Conservation (phyloP, 768 basidiomycete species). For the Pisolithus tinctorius region DNA sequence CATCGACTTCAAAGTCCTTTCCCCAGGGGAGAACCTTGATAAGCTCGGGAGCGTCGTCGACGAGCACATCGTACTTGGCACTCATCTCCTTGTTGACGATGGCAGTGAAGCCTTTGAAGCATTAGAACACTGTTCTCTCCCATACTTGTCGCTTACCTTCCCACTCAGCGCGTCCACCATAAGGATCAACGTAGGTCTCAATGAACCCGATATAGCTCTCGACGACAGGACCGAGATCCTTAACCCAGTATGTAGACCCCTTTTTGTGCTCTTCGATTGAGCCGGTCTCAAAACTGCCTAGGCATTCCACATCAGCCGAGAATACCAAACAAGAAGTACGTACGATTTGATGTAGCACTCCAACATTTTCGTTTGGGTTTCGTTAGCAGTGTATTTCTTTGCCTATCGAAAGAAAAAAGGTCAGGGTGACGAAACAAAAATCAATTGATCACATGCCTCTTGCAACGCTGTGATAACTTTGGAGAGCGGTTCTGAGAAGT, state of each 20-base stretch:
- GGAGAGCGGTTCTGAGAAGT: conserved; percentile 53
- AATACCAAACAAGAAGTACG: conserved; percentile 9
- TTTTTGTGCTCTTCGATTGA: conserved; percentile 76
- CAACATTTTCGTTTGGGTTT: conserved; percentile 67
- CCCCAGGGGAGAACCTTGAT: conserved; percentile 87
- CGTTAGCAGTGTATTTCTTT: conserved; percentile 66
- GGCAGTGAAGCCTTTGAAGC: conserved; percentile 68
- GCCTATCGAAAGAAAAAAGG: conserved; percentile 37
- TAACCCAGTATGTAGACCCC: conserved; percentile 76
- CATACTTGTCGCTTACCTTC: conserved; percentile 47
- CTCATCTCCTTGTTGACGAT: conserved; percentile 82
- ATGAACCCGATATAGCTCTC: conserved; percentile 87
- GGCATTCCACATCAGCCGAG: neutral
- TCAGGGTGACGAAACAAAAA: neutral
- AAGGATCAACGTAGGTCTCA: conserved; percentile 85
- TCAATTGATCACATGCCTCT: conserved; percentile 37
- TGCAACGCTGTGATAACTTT: conserved; percentile 50
- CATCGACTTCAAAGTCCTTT: conserved; percentile 53
- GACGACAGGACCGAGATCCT: conserved; percentile 80
- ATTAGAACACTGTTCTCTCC: neutral
- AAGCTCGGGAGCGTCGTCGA: conserved; percentile 67
- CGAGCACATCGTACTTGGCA: conserved; percentile 73
- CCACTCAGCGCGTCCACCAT: conserved; percentile 90
- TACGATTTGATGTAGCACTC: conserved; percentile 76
- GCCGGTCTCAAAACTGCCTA: conserved; percentile 57